Base-by-base conservation (phyloP, 2,329 filamentous ascomycete genomes). In the Colletotrichum echinochloae region DNA sequence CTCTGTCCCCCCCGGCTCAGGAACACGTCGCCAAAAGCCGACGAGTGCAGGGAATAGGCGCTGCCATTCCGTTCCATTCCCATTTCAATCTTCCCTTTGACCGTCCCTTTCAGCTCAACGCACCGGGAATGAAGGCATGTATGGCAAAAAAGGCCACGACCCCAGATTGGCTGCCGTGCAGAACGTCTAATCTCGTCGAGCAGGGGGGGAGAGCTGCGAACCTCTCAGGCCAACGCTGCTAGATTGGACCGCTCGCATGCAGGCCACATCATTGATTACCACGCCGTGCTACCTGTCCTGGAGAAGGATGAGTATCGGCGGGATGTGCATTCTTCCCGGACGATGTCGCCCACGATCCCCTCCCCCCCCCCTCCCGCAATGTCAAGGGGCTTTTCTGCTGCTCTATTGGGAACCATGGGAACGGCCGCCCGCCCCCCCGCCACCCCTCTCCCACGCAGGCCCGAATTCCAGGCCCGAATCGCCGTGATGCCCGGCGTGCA, bases 21-120 rank as follows among this genome's bases (percentile, higher is more conserved):
- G 60, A 28, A 41, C 60, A 44, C 33, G 48, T 33, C 60, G 46
- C 60, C 52, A 62, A 52, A 62, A 33, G 48, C 48, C 41, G 60
- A 52, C 46, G 44, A 62, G 35, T 23, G 35, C 35, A 16, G 33
- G 23, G 11, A 41, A 49, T 23, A 28, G 20, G 44, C n/a, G 41
- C 57, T 41, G 46, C 23, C 35, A 11, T 62, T 28, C 59, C 56
- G 41, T 41, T 33, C 23, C 35, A 11, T 62, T 28, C 59, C 56
- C 39, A 9, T 33, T 60, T 48, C 41, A 23, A 5, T 48, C 56
- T 46, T 11, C 20, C 20, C 23, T 18, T 20, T n/a, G 41, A 6
- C 56, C 44, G 6, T 26, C 39, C 41, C 41, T n/a, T 37, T 26
- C 52, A 8, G 30, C 9, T 33, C 44, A 35, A 14, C 12, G 28